Percentiles rank a stretch among this genome's conserved stretches.
Conservation (phyloP, 2,329 filamentous ascomycete species). For the Exophiala aquamarina region DNA sequence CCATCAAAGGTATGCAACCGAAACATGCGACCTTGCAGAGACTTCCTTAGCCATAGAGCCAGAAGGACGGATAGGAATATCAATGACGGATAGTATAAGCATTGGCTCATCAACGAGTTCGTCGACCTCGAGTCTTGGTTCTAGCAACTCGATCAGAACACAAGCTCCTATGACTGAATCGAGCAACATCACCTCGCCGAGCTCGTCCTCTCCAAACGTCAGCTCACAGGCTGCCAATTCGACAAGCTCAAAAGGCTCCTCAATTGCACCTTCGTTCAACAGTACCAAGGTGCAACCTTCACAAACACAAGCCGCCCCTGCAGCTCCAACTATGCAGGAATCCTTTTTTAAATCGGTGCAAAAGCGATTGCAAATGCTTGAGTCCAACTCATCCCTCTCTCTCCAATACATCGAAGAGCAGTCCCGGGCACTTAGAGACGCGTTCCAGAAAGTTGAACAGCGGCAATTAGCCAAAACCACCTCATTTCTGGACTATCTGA, state of each 20-base stretch:
- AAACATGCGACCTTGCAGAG: too few species aligned
- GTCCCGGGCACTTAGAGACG: constrained; percentile 83
- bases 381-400: constrained; percentile 88
- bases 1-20: too few species aligned
- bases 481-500: constrained; percentile 79
- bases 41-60: too few species aligned
- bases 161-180: not conserved
- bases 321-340: constrained; percentile 86
- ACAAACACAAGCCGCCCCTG: constrained; percentile 49
- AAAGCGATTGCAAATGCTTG: constrained; percentile 86
- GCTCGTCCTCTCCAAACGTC: not conserved
- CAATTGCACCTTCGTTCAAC: constrained; percentile 9
- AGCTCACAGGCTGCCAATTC: constrained; percentile 3
- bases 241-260: constrained; percentile 4
- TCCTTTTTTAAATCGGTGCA: constrained; percentile 97
- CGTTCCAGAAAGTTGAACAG: constrained; percentile 82
- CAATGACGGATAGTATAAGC: too few species aligned
- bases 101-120: too few species aligned
- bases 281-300: constrained; percentile 34
- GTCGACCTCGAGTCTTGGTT: too few species aligned
- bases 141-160: not conserved
- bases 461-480: constrained; percentile 82
- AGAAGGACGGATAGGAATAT: too few species aligned
- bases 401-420: constrained; percentile 97
- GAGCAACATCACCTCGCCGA: not conserved